Percentiles rank a stretch among this genome's conserved stretches.
Evolutionary conservation across 257 asterid species (phyloP).

Genomic region (Thymus mandschuricus): DNA sequence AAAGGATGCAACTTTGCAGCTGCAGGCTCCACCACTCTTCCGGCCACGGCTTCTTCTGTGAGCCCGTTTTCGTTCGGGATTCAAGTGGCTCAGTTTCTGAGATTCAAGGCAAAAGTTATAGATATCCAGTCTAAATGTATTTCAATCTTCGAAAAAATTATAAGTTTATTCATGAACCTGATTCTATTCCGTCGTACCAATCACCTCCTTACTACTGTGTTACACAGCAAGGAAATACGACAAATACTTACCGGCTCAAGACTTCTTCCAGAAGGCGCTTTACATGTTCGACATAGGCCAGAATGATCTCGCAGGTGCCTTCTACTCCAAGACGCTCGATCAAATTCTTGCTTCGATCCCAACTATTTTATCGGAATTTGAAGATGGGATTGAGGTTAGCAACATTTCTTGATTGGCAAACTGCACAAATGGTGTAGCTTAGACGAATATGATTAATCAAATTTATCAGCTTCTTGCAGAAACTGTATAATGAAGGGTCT

Average conservation of each 20-base stretch:
- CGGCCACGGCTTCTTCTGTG: constrained; percentile 61
- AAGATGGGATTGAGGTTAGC: constrained; percentile 69
- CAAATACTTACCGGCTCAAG: constrained; percentile 70
- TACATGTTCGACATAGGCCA: constrained; percentile 97
- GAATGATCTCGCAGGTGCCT: constrained; percentile 93
- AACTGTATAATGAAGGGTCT: constrained; percentile 78
- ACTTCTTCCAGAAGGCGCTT: constrained; percentile 67
- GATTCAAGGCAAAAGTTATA: constrained; percentile 76
- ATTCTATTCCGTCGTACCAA: not conserved
- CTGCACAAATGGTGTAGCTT: not conserved
- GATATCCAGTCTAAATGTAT: constrained; percentile 66
- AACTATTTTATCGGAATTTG: constrained; percentile 60
- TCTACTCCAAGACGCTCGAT: constrained; percentile 81
- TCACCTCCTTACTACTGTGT: not conserved
- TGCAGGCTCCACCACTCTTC: constrained; percentile 72
- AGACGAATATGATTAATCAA: constrained; percentile 3
- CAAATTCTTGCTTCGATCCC: constrained; percentile 90
- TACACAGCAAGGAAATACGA: constrained; percentile 68
- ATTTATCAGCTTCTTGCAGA: constrained; percentile 42
- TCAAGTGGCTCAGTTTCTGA: constrained; percentile 86
- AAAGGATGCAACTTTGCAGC: constrained; percentile 90
- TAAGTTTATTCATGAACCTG: not conserved
- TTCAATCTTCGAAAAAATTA: not conserved
- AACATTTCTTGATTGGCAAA: not conserved
- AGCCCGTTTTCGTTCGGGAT: constrained; percentile 79